Evolutionary conservation across 805 yeast species (phyloP).

Genomic region (Saturnispora mendoncae): DNA sequence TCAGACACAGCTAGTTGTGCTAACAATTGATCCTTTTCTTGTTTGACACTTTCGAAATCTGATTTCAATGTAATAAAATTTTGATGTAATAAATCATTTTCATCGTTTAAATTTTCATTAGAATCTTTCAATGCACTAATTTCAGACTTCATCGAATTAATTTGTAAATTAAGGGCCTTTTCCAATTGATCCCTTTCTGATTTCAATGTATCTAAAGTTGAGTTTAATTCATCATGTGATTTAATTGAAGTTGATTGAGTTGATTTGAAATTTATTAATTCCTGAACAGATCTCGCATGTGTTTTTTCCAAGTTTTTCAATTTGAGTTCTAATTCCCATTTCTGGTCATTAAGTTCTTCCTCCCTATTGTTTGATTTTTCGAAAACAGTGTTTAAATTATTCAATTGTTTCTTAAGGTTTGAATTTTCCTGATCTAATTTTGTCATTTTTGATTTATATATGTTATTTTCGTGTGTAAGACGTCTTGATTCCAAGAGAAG

Average conservation of each 20-base stretch:
- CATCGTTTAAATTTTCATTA: constrained; percentile 57
- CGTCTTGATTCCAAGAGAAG: constrained; percentile 61
- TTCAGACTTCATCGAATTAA: constrained; percentile 33
- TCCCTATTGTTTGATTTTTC: constrained; percentile 33
- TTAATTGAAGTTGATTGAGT: constrained; percentile 23
- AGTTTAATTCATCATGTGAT: constrained; percentile 29
- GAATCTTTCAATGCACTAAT: constrained; percentile 40
- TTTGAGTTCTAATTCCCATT: constrained; percentile 62
- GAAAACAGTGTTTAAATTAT: constrained; percentile 28
- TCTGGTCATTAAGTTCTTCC: constrained; percentile 46
- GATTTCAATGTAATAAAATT: constrained; percentile 25
- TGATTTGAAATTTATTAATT: constrained; percentile 34
- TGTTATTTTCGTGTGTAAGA: constrained; percentile 54
- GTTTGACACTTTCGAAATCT: constrained; percentile 12
- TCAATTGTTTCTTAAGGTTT: constrained; percentile 29
- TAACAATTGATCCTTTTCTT: constrained; percentile 15
- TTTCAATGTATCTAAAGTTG: constrained; percentile 41
- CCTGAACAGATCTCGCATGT: constrained; percentile 32
- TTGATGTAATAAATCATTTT: constrained; percentile 49
- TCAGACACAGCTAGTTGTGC: constrained; percentile 12
- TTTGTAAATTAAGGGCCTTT: constrained; percentile 31
- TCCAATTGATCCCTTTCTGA: constrained; percentile 33
- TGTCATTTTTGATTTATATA: constrained; percentile 35
- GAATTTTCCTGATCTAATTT: constrained; percentile 35
- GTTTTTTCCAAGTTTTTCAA: constrained; percentile 34